Conservation (phyloP, 164 flowering plant genomes). For the Vitis cinerea region DNA sequence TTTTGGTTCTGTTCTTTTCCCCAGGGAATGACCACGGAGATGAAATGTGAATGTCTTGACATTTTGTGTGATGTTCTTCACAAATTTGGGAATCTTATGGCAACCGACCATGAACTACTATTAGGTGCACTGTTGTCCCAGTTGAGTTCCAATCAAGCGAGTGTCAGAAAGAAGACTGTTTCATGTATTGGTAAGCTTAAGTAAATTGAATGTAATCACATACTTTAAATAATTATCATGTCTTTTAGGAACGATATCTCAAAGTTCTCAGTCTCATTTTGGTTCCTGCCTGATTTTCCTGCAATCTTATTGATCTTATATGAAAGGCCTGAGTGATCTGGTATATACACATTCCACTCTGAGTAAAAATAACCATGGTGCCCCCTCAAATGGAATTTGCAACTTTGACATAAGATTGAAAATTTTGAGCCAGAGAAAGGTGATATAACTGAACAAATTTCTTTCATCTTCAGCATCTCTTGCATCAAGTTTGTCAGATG, state of each 20-base stretch:
- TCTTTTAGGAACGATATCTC: background rate
- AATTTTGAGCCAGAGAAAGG: background rate
- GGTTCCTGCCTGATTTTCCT: too few species aligned
- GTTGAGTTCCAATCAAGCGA: conserved; percentile 80
- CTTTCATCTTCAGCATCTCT: conserved; percentile 65
- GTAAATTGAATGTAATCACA: background rate
- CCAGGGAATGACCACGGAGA: conserved; percentile 79
- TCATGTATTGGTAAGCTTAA: conserved; percentile 77
- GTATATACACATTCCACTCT: too few species aligned
- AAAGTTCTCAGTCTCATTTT: too few species aligned
- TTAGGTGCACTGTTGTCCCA: conserved; percentile 74
- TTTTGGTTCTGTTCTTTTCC: background rate
- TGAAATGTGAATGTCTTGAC: conserved; percentile 96
- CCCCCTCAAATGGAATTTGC: too few species aligned
- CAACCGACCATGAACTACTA: conserved; percentile 67
- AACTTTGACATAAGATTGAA: background rate
- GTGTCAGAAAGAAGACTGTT: conserved; percentile 82
- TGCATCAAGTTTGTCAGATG: conserved; percentile 92
- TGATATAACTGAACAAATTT: background rate
- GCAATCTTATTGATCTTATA: too few species aligned
- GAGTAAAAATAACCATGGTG: too few species aligned
- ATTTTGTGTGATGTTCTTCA: conserved; percentile 90
- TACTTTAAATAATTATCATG: background rate
- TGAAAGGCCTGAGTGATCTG: too few species aligned
- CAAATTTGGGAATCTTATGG: conserved; percentile 87